Percentiles rank a stretch among this genome's conserved stretches.
phyloP scores from a whole-genome alignment of 1,284 basidiomycete genomes.

The Sporisorium scitamineum region DNA sequence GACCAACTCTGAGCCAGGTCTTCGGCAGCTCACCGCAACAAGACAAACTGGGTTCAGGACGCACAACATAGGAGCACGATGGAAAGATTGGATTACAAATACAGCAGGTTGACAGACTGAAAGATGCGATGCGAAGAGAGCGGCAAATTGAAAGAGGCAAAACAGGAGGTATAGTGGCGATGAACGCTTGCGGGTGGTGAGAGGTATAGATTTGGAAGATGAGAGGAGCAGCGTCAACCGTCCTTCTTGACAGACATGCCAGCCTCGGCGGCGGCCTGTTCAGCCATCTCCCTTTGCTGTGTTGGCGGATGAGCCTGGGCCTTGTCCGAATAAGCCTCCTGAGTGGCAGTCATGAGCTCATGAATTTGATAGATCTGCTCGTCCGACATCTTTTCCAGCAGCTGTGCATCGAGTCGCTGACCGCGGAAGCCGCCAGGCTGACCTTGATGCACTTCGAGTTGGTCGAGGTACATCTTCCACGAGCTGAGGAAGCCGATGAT shows the following conservation, averaged over 20 bases:
- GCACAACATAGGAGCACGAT: not conserved
- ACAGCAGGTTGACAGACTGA: constrained; percentile 16
- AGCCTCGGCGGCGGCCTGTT: constrained; percentile 42
- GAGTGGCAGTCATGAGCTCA: constrained; percentile 63
- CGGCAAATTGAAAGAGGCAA: not conserved
- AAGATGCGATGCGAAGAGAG: constrained; percentile 25
- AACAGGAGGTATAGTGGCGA: constrained; percentile 7
- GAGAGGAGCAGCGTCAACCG: not conserved
- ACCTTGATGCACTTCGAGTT: constrained; percentile 53
- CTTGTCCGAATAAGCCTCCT: constrained; percentile 58
- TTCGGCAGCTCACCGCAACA: not conserved
- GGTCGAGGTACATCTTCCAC: constrained; percentile 69
- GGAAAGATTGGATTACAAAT: constrained; percentile 28
- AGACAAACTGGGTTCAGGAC: not conserved
- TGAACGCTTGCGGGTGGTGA: not conserved
- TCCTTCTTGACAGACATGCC: constrained; percentile 49
- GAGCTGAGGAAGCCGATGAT: constrained; percentile 67
- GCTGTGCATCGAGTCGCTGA: constrained; percentile 48
- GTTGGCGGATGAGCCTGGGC: constrained; percentile 46
- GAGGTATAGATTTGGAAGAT: not conserved
- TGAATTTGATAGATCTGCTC: constrained; percentile 70
- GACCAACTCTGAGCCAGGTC: not conserved
- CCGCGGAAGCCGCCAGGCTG: constrained; percentile 47
- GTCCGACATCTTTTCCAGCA: constrained; percentile 65
- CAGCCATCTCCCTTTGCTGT: constrained; percentile 36